phyloP scores from a whole-genome alignment of 441 rosid genomes.

The Raphanus hybrid region DNA sequence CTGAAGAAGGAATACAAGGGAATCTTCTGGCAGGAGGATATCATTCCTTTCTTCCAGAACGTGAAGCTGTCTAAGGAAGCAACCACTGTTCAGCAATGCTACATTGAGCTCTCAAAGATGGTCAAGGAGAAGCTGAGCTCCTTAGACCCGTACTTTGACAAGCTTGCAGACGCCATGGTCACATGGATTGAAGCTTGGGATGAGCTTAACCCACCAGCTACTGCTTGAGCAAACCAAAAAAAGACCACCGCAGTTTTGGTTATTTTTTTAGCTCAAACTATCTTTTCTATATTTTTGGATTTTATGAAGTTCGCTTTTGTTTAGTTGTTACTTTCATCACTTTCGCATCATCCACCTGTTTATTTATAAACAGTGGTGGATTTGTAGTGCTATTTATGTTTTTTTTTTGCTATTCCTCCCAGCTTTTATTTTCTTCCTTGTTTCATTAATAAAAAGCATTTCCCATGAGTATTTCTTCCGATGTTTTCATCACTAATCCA shows the following conservation, averaged over 20 bases:
- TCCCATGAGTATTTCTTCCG: neutral
- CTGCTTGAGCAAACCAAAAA: neutral
- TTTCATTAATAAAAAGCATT: constrained; percentile 16
- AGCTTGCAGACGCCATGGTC: constrained; percentile 95
- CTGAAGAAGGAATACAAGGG: constrained; percentile 92
- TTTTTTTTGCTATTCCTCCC: neutral
- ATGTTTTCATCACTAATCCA: too few relatives aligned
- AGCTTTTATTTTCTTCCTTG: neutral
- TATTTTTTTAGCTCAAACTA: neutral
- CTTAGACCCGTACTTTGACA: constrained; percentile 85
- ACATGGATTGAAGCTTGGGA: constrained; percentile 99
- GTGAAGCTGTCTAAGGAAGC: constrained; percentile 75
- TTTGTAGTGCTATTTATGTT: constrained; percentile 21
- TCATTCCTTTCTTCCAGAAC: constrained; percentile 92
- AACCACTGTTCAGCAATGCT: constrained; percentile 87
- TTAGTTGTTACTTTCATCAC: constrained; percentile 28
- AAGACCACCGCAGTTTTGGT: neutral
- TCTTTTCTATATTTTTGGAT: neutral
- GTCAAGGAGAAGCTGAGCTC: constrained; percentile 80
- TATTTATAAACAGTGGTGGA: constrained; percentile 28
- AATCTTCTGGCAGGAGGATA: constrained; percentile 98
- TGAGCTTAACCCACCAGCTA: constrained; percentile 70
- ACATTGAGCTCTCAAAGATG: constrained; percentile 77
- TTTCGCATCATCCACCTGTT: constrained; percentile 17
- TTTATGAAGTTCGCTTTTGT: constrained; percentile 29